Evolutionary conservation across 768 basidiomycete species (phyloP).

Genomic region (Tephrocybe rancida): DNA sequence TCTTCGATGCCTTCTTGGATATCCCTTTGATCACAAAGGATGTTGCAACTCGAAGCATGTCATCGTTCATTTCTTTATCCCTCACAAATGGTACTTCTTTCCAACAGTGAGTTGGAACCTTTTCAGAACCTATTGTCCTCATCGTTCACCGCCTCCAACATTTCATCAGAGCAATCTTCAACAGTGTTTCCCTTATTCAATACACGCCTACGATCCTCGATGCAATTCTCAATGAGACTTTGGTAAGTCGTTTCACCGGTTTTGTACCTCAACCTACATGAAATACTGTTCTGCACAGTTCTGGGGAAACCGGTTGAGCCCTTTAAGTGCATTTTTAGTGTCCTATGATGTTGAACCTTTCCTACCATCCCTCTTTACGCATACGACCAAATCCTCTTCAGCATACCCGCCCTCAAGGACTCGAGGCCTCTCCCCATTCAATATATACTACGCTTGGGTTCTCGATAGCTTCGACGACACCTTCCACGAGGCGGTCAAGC

Average conservation of each 20-base stretch:
- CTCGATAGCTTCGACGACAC: conserved; percentile 33
- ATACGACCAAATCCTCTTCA: conserved; percentile 29
- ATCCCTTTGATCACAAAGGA: conserved; percentile 41
- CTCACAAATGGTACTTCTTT: background rate
- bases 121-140: background rate
- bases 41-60: conserved; percentile 39
- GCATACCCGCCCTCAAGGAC: conserved; percentile 50
- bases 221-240: conserved; percentile 23
- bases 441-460: conserved; percentile 49
- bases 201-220: conserved; percentile 13
- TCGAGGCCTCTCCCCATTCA: conserved; percentile 41
- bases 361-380: conserved; percentile 39
- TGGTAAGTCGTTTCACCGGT: background rate
- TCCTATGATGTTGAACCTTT: conserved; percentile 56
- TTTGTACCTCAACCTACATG: background rate
- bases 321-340: conserved; percentile 23
- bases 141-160: background rate
- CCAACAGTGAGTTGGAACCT: no score
- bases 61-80: conserved; percentile 37
- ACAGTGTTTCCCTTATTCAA: background rate
- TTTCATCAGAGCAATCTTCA: background rate
- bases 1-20: conserved; percentile 52
- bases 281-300: background rate
- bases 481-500: conserved; percentile 40
- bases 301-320: background rate